phyloP scores from a whole-genome alignment of 176 grass and related monocot genomes.

The barley (Hordeum vulgare) region DNA sequence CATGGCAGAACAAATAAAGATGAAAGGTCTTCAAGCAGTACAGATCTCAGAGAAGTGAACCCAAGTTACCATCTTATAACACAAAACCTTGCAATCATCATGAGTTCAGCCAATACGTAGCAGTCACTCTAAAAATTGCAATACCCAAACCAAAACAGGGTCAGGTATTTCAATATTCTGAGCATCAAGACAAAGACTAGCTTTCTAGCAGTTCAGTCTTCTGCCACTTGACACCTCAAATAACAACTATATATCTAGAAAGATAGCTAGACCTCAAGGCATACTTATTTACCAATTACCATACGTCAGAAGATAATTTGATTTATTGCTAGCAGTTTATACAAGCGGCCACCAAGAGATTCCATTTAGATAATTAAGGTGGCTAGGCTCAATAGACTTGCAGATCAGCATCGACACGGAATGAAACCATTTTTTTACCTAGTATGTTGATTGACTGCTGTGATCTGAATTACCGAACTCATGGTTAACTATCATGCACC shows the following conservation, averaged over 20 bases:
- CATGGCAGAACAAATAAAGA: not conserved
- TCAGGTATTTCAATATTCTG: not conserved
- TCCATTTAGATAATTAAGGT: constrained; percentile 16
- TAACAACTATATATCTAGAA: not conserved
- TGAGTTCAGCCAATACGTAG: not conserved
- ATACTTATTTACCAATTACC: constrained; percentile 14
- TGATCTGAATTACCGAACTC: not conserved
- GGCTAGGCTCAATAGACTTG: constrained; percentile 10
- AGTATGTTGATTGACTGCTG: not conserved
- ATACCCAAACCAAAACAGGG: not conserved
- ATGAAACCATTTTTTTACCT: constrained; percentile 20
- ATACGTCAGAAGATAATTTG: not conserved
- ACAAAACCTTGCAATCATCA: not conserved
- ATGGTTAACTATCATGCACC: constrained; percentile 24
- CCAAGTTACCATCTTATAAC: not conserved
- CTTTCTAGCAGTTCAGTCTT: not conserved
- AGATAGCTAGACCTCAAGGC: not conserved
- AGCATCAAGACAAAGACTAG: not conserved
- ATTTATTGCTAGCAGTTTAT: constrained; percentile 33
- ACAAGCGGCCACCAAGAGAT: constrained; percentile 15
- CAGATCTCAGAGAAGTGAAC: not conserved
- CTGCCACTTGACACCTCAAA: not conserved
- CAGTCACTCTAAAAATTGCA: not conserved
- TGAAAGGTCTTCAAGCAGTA: not conserved
- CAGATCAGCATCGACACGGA: not conserved